phyloP scores from a whole-genome alignment of 306 rosid genomes.

The Dalbergia cultrata region DNA sequence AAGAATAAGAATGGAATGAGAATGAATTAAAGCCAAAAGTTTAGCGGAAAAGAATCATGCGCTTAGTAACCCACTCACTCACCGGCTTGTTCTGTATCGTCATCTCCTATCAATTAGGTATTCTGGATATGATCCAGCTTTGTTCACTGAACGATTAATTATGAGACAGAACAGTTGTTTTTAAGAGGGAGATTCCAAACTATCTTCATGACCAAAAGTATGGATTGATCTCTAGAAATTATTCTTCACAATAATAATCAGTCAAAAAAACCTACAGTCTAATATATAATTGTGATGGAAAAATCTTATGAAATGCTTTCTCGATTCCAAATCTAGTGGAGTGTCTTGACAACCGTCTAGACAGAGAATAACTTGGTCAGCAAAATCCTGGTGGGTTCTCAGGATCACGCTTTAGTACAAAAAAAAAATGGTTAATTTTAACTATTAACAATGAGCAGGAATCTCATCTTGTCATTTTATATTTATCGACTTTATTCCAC shows the following conservation, averaged over 20 bases:
- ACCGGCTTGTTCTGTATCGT: slow-evolving; percentile 25
- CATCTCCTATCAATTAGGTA: slow-evolving; percentile 39
- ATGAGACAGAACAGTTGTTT: slow-evolving; percentile 43
- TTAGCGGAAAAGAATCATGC: slow-evolving; percentile 53
- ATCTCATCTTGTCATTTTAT: slow-evolving; percentile 50
- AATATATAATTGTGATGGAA: slow-evolving; percentile 41
- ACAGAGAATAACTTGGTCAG: slow-evolving; percentile 59
- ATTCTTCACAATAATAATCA: slow-evolving; percentile 42
- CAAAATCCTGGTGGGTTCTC: slow-evolving; percentile 53
- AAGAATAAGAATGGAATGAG: slow-evolving; percentile 49
- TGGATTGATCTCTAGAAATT: slow-evolving; percentile 31
- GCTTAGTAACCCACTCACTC: slow-evolving; percentile 26
- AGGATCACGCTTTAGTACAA: slow-evolving; percentile 42
- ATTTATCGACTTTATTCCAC: slow-evolving; percentile 54
- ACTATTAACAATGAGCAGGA: slow-evolving; percentile 47
- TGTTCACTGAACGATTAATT: slow-evolving; percentile 40
- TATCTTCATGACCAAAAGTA: slow-evolving; percentile 28
- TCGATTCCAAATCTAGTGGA: slow-evolving; percentile 61
- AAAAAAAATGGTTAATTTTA: slow-evolving; percentile 37
- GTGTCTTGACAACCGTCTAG: slow-evolving; percentile 57
- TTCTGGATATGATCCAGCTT: slow-evolving; percentile 47
- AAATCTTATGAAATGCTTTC: slow-evolving; percentile 56
- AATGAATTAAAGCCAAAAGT: slow-evolving; percentile 60
- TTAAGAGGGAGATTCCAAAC: slow-evolving; percentile 46
- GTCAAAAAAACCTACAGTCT: slow-evolving; percentile 45